Evolutionary conservation across 371 early-diverging fungal genomes (phyloP).

Genomic region (Sporodiniella umbellata): DNA sequence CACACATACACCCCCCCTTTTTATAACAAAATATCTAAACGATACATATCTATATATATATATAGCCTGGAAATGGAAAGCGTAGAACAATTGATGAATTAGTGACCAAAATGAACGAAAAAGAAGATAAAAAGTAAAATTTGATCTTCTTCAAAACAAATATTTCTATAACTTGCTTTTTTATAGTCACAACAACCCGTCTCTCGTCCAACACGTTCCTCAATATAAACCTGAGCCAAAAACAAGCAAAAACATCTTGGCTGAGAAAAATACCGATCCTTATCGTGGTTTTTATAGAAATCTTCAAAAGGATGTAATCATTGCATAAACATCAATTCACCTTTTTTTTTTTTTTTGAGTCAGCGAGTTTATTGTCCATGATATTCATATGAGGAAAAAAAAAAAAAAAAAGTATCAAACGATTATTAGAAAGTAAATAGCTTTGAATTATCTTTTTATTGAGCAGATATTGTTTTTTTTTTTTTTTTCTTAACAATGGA

Average conservation of each 20-base stretch:
- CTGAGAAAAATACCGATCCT: not conserved
- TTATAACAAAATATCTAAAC: not conserved
- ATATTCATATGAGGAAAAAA: too few species aligned
- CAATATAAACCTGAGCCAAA: not conserved
- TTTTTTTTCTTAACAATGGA: too few species aligned
- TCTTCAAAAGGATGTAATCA: not conserved
- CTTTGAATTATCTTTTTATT: too few species aligned
- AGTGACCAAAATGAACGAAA: not conserved
- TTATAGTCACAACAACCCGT: too few species aligned
- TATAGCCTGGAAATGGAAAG: conserved; percentile 1
- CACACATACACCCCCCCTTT: too few species aligned
- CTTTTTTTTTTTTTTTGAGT: too few species aligned
- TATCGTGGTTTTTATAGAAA: conserved; percentile 1
- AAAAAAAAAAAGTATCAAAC: too few species aligned
- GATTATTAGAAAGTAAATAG: too few species aligned
- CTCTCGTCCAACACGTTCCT: not conserved
- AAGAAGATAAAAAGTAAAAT: not conserved
- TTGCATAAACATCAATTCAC: conserved; percentile 17
- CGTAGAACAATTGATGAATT: not conserved
- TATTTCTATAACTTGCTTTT: not conserved
- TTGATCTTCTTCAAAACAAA: not conserved
- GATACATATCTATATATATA: not conserved
- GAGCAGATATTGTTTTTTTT: too few species aligned
- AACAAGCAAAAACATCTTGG: not conserved
- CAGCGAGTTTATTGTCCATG: too few species aligned